A percentile compares a stretch with the other conserved stretches of the same genome.
These are phyloP conservation scores for Chytridium lagenaria DNA, from an alignment of 371 early-diverging fungal species.

Conservation along the genomic window DNA sequence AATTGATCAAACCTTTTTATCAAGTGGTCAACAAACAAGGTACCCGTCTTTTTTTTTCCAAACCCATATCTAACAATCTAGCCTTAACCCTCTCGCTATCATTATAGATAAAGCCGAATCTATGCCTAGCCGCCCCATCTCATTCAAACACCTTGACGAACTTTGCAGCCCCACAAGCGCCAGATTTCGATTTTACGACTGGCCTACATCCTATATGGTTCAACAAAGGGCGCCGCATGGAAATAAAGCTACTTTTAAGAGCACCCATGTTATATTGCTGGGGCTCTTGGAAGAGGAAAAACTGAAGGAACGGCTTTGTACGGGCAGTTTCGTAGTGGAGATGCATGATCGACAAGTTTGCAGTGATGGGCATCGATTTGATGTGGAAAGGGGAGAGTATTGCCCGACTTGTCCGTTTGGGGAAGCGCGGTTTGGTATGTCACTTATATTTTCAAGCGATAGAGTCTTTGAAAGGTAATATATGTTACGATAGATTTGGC, in stretches of 20 bases:
- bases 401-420: slow-evolving; percentile 7
- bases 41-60: background rate
- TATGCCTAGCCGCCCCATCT: slow-evolving; percentile 25
- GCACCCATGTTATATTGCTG: slow-evolving; percentile 23
- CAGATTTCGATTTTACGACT: slow-evolving; percentile 19
- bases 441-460: too few relatives aligned
- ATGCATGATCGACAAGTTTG: slow-evolving; percentile 26
- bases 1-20: slow-evolving; percentile 1
- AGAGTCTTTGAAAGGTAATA: too few relatives aligned
- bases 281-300: slow-evolving; percentile 20
- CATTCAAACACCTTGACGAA: slow-evolving; percentile 16
- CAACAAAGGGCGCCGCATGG: background rate
- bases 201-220: slow-evolving; percentile 9
- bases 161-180: slow-evolving; percentile 21
- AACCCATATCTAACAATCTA: background rate
- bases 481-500: background rate
- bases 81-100: slow-evolving; percentile 25
- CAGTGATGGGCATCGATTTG: background rate
- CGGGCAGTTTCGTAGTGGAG: slow-evolving; percentile 12
- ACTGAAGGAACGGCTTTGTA: slow-evolving; percentile 1
- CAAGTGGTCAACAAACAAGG: background rate
- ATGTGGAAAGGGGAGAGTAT: slow-evolving; percentile 1
- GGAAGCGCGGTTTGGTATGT: slow-evolving; percentile 23
- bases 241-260: background rate
- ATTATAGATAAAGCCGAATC: slow-evolving; percentile 15